Base-by-base conservation (phyloP, 1,284 basidiomycete species). In the Ustilago hordei region DNA sequence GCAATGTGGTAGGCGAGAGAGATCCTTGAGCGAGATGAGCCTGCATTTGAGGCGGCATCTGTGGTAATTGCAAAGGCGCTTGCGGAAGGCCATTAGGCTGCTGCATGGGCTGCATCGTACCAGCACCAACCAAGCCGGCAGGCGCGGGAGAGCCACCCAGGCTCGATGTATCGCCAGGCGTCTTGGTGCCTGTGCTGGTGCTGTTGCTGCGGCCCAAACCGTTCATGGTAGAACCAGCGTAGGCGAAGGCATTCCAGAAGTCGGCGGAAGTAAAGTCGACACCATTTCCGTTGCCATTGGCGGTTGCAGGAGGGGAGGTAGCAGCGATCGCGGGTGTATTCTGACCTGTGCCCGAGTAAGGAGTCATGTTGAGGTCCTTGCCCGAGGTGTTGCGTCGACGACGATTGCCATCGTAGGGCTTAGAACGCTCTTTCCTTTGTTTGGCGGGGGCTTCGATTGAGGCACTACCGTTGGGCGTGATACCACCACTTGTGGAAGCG, bases 391-490 rank as follows among this genome's bases (percentile, higher is more conserved):
- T 79, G 43, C 76, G 55, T 11, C 81, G 80, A 8, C 75, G 74
- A 31, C 78, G 79, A 48, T 56, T 71, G 53, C 63, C 68, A 28
- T 78, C 78, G 58, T 84, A 84, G 1, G 83, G 83, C 54, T 84
- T 84, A 32, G 77, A 68, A 12, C 83, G 72, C 28, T 80, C 70
- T 48, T 75, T 76, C 34, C 55, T 73, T 17, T 55, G 68, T 48
- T 76, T 72, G 32, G 13, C 9, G 12, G 70, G 58, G 5, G 61
- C 56, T 6, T 64, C 67, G 32, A 34, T 56, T 52, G 28, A 54
- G 55, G 60, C 41, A 55, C 58, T 67, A 55, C 68, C 70, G 47
- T 69, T 76, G 9, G 77, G 77, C 1, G 75, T 79, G 17, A 56
- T 61, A 31, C 67, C 69, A 23, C 76, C 71, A 34, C 72, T 75